Base-by-base conservation (phyloP, 2,329 filamentous ascomycete genomes). In the Tothia fuscella region DNA sequence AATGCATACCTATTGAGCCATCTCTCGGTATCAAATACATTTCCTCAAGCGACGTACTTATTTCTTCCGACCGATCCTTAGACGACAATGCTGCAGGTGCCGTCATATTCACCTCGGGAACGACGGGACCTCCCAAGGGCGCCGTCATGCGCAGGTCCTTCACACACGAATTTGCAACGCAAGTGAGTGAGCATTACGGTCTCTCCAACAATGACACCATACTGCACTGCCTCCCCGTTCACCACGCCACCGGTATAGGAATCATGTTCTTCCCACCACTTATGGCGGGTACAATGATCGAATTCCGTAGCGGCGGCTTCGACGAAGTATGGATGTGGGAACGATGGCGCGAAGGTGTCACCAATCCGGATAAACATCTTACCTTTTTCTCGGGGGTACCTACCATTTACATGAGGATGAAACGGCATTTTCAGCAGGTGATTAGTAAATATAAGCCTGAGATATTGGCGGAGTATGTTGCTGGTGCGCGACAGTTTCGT, bases 81-180 rank as follows among this genome's bases (percentile, higher is more conserved):
- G 56, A 62, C 32, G 60, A 66, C 36, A 65, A 59, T 42, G 59
- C 48, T 13, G 57, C 60, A 1, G 60, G 56, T 4, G 56, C 67
- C 5, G 63, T 67, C 3, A 66, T 67, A 19, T 67, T 66, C 52
- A 67, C 63, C 3, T 65, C 60, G n/a, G 65, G 64, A 1, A 68
- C 63, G 0, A 68, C 64, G 2, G 65, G 64, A 0, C 59, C 59
- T 1, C 65, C 65, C 0, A 68, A 67, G 47, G 65, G 62, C 13
- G 60, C 61, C 20, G 61, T 67, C 1, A 66, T 66, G 63, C 57
- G 62, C 7, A 53, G 63, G 28, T 55, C 58, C 2, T 66, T 60
- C 46, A 54, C 61, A 7, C 61, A 61, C 44, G 55, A 59, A 32
- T 50, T 49, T 28, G 56, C 56, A 1, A 33, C 58, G 14, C 51